Evolutionary conservation across 805 yeast genomes (phyloP).

Genomic region (Kluyveromyces siamensis): DNA sequence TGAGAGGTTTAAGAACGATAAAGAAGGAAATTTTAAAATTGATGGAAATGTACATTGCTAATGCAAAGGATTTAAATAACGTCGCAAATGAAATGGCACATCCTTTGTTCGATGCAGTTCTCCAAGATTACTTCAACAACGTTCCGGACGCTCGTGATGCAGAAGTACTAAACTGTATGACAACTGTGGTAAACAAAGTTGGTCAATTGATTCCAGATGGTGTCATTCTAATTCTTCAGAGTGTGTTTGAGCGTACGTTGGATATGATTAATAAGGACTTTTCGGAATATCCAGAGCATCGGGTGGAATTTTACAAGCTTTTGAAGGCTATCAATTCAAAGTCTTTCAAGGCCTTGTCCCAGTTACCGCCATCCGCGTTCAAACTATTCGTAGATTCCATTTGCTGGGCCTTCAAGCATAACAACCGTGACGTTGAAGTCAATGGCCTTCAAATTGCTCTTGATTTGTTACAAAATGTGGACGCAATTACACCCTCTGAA

Average conservation of each 20-base stretch:
- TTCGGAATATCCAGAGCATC: conserved; percentile 94
- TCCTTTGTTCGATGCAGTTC: conserved; percentile 73
- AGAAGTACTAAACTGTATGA: conserved; percentile 91
- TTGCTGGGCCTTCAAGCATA: conserved; percentile 97
- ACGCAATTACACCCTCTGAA: conserved; percentile 54
- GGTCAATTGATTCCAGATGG: conserved; percentile 86
- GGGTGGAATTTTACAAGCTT: conserved; percentile 90
- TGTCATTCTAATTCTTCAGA: conserved; percentile 76
- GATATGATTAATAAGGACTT: conserved; percentile 94
- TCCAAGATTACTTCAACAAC: conserved; percentile 79
- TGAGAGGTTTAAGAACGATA: conserved; percentile 90
- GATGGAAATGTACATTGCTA: conserved; percentile 79
- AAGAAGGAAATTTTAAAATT: conserved; percentile 88
- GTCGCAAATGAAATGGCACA: conserved; percentile 75
- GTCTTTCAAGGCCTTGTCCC: conserved; percentile 77
- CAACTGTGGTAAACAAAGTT: conserved; percentile 79
- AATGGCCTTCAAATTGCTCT: conserved; percentile 78
- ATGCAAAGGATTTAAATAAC: conserved; percentile 79
- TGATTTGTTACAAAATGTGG: conserved; percentile 79
- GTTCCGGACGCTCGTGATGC: conserved; percentile 98
- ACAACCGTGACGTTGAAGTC: conserved; percentile 92
- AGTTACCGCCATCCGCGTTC: conserved; percentile 87
- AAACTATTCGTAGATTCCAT: conserved; percentile 87
- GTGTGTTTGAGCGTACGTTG: conserved; percentile 89
- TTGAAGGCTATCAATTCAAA: conserved; percentile 79